These are phyloP conservation scores for Chrysanthemum lavandulifolium DNA, from an alignment of 129 eudicot species.

Conservation along the genomic window DNA sequence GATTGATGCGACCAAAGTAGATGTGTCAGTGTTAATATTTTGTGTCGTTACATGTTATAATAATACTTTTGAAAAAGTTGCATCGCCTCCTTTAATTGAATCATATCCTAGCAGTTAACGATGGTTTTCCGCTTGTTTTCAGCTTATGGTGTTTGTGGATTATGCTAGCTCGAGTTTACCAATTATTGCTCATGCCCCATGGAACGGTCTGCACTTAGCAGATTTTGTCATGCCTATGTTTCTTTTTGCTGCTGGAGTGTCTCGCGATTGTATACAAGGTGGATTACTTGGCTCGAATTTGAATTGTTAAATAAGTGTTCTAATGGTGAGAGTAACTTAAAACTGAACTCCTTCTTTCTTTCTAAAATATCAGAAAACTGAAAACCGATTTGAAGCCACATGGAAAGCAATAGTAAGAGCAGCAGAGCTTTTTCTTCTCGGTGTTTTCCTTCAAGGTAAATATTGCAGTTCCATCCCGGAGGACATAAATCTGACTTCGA, in stretches of 20 bases:
- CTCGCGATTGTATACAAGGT: constrained; percentile 84
- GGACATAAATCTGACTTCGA: too few species aligned
- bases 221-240: constrained; percentile 88
- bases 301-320: constrained; percentile 11
- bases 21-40: background rate
- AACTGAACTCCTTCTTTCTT: constrained; percentile 22
- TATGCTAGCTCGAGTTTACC: constrained; percentile 68
- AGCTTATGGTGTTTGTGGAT: constrained; percentile 87
- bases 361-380: constrained; percentile 50
- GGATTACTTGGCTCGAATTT: constrained; percentile 2
- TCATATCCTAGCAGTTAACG: constrained; percentile 7
- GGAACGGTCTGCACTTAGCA: constrained; percentile 78
- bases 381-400: constrained; percentile 57
- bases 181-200: constrained; percentile 66
- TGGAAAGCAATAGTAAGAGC: constrained; percentile 58
- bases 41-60: constrained; percentile 2
- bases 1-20: background rate
- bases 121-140: constrained; percentile 24
- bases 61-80: background rate
- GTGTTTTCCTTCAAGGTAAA: constrained; percentile 82
- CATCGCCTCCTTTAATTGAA: background rate
- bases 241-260: constrained; percentile 74
- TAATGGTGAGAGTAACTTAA: background rate
- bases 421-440: constrained; percentile 56
- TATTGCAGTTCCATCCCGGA: constrained; percentile 5